Evolutionary conservation across 257 asterid species (phyloP).

Genomic region (Catharanthus roseus): DNA sequence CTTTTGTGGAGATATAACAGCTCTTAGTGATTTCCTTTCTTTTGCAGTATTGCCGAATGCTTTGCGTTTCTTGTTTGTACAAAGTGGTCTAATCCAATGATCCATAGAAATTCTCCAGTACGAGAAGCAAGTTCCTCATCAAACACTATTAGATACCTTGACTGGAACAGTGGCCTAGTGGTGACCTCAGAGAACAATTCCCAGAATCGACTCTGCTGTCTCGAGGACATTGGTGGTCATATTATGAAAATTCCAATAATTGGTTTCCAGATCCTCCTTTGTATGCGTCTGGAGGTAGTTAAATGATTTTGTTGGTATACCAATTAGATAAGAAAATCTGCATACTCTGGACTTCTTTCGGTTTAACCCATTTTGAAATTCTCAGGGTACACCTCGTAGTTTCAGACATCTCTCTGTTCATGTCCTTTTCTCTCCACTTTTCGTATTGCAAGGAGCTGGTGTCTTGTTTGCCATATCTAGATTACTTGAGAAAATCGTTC

Average conservation of each 20-base stretch:
- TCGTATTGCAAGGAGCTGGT: conserved; percentile 79
- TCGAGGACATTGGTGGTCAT: conserved; percentile 95
- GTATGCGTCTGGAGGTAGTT: conserved; percentile 92
- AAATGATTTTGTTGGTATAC: conserved; percentile 13
- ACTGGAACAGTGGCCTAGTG: conserved; percentile 72
- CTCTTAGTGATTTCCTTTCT: conserved; percentile 18
- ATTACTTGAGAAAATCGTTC: conserved; percentile 63
- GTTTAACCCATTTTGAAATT: conserved; percentile 28
- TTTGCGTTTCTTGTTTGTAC: conserved; percentile 99
- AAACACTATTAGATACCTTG: conserved; percentile 55
- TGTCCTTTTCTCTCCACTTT: conserved; percentile 80
- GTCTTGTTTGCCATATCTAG: conserved; percentile 60
- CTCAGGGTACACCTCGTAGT: conserved; percentile 76
- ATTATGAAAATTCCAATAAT: conserved; percentile 83
- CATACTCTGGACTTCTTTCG: conserved; percentile 13
- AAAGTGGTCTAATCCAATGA: conserved; percentile 92
- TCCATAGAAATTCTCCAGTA: conserved; percentile 59
- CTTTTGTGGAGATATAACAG: conserved; percentile 26
- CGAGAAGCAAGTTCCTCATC: conserved; percentile 79
- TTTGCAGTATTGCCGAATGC: conserved; percentile 87
- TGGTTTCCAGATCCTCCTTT: conserved; percentile 82
- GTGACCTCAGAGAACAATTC: conserved; percentile 62
- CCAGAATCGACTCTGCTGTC: conserved; percentile 61
- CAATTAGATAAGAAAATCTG: conserved; percentile 1
- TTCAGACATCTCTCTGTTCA: conserved; percentile 69